These are phyloP conservation scores for Cornus suecica DNA, from an alignment of 148 eudicot species.

Conservation along the genomic window DNA sequence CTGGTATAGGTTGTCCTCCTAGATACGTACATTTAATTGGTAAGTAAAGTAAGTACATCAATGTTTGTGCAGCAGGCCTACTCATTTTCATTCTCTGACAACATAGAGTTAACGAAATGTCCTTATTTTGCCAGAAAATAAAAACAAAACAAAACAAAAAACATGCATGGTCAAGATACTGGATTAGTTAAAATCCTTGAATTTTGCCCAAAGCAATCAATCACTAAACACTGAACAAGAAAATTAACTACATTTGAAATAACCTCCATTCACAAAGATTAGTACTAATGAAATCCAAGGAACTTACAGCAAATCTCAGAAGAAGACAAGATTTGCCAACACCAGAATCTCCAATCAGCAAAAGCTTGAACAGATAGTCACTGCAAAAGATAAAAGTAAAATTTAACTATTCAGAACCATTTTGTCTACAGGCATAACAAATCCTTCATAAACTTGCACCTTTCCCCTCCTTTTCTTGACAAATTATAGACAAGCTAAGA, in stretches of 20 bases:
- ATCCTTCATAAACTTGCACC: background rate
- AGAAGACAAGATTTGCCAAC: constrained; percentile 33
- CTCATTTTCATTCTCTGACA: background rate
- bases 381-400: constrained; percentile 15
- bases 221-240: background rate
- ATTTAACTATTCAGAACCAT: background rate
- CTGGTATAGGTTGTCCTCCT: background rate
- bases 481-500: background rate
- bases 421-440: background rate
- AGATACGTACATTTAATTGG: background rate
- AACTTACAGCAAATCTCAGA: constrained; percentile 28
- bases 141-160: too few species aligned
- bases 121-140: too few species aligned
- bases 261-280: background rate
- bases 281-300: background rate
- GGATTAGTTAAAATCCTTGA: background rate
- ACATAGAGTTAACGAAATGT: background rate
- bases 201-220: background rate
- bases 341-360: constrained; percentile 33
- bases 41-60: background rate
- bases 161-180: background rate
- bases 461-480: background rate
- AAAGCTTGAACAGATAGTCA: constrained; percentile 30
- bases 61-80: too few species aligned
- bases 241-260: background rate